Percentiles rank a stretch among this genome's conserved stretches.
Evolutionary conservation across 164 flowering plant genomes (phyloP).

Genomic region (Vitis rotundifolia): DNA sequence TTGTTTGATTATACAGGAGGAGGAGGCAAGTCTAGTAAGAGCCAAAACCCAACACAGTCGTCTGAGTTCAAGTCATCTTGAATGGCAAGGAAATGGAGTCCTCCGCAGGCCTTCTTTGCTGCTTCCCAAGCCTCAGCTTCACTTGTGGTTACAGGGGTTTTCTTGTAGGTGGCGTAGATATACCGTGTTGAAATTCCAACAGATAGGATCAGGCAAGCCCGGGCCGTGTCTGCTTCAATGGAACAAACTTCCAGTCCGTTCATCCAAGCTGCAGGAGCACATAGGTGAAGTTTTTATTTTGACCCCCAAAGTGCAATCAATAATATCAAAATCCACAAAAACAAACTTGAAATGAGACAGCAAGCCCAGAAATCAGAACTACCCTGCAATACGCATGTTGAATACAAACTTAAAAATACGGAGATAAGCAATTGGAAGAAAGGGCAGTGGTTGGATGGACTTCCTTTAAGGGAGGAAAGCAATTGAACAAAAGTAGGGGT

Average conservation of each 20-base stretch:
- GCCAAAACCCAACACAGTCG: slow-evolving; percentile 96
- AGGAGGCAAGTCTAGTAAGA: slow-evolving; percentile 86
- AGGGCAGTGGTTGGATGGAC: too few species aligned
- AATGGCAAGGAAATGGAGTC: slow-evolving; percentile 92
- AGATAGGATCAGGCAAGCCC: slow-evolving; percentile 68
- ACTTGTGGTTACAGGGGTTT: slow-evolving; percentile 57
- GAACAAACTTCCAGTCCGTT: slow-evolving; percentile 87
- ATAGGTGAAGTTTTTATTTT: background rate
- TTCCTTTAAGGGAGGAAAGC: too few species aligned
- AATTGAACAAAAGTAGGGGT: too few species aligned
- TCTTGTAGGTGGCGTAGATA: slow-evolving; percentile 73
- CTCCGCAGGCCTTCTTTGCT: slow-evolving; percentile 90
- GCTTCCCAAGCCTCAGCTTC: slow-evolving; percentile 99
- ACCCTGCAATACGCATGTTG: background rate
- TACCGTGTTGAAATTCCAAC: slow-evolving; percentile 89
- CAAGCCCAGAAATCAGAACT: background rate
- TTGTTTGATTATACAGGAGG: slow-evolving; percentile 66
- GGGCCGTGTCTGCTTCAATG: slow-evolving; percentile 67
- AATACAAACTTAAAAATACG: too few species aligned
- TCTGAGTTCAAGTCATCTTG: slow-evolving; percentile 89
- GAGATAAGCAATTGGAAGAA: too few species aligned
- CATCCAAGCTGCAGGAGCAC: slow-evolving; percentile 82
- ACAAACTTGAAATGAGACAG: background rate
- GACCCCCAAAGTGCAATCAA: background rate
- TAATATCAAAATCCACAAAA: background rate